Percentiles rank a stretch among this genome's conserved stretches.
phyloP scores from a whole-genome alignment of 192 early-diverging fungal genomes.

The Tieghemiomyces parasiticus region DNA sequence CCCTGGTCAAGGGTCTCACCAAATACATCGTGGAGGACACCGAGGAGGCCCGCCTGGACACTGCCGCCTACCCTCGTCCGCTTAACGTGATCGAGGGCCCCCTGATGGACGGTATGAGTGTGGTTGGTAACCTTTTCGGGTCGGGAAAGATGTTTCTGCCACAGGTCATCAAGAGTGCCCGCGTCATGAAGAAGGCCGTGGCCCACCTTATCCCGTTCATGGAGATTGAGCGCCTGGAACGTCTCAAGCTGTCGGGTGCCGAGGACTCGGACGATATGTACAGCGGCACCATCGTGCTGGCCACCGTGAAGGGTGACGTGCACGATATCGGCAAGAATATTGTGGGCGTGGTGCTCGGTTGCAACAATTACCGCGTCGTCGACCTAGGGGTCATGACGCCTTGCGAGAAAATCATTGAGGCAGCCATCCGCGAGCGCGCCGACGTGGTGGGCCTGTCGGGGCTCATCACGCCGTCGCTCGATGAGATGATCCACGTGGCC shows the following conservation, averaged over 20 bases:
- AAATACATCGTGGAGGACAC: slow-evolving; percentile 88
- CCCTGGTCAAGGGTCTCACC: slow-evolving; percentile 87
- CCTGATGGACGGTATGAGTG: slow-evolving; percentile 86
- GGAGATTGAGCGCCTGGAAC: slow-evolving; percentile 73
- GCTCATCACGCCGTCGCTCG: slow-evolving; percentile 86
- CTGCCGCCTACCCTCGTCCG: slow-evolving; percentile 61
- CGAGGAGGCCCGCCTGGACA: slow-evolving; percentile 75
- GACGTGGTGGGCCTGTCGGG: slow-evolving; percentile 89
- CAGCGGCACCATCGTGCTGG: slow-evolving; percentile 81
- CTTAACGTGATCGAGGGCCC: slow-evolving; percentile 95
- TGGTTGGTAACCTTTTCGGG: slow-evolving; percentile 91
- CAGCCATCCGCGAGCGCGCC: slow-evolving; percentile 75
- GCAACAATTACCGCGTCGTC: slow-evolving; percentile 93
- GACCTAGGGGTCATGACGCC: slow-evolving; percentile 94
- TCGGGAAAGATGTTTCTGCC: slow-evolving; percentile 96
- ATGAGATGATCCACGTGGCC: slow-evolving; percentile 94
- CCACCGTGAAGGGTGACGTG: slow-evolving; percentile 95
- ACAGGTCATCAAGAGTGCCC: slow-evolving; percentile 91
- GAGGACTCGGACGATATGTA: slow-evolving; percentile 56
- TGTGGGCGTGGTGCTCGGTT: slow-evolving; percentile 89
- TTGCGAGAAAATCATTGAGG: slow-evolving; percentile 82
- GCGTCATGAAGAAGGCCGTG: slow-evolving; percentile 97
- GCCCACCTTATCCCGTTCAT: slow-evolving; percentile 91
- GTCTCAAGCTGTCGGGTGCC: slow-evolving; percentile 34
- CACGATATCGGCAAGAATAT: slow-evolving; percentile 99